A percentile compares a stretch with the other conserved stretches of the same genome.
These are phyloP conservation scores for Fusarium palustre DNA, from an alignment of 2,329 filamentous ascomycete genomes.

Conservation along the genomic window DNA sequence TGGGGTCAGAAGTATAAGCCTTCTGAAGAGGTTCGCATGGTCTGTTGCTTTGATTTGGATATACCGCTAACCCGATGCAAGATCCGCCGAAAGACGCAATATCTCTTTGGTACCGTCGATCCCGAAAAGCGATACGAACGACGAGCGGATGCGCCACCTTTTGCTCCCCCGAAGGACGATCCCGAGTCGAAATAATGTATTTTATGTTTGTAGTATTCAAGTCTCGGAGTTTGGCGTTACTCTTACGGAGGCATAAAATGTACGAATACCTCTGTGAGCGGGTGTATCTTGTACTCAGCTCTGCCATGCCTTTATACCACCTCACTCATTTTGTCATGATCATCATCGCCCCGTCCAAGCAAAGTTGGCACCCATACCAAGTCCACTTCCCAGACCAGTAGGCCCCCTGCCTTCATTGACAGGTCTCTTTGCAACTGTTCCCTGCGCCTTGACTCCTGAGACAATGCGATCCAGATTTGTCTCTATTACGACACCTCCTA, in stretches of 20 bases:
- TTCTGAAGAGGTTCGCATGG: slow-evolving; percentile 54
- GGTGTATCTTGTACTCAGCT: slow-evolving; percentile 36
- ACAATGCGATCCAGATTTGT: slow-evolving; percentile 91
- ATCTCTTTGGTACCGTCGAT: slow-evolving; percentile 56
- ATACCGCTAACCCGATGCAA: slow-evolving; percentile 36
- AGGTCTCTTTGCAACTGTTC: slow-evolving; percentile 80
- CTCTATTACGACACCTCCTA: slow-evolving; percentile 94
- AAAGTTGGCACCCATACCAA: slow-evolving; percentile 69
- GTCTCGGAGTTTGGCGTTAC: slow-evolving; percentile 49
- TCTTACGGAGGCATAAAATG: slow-evolving; percentile 38
- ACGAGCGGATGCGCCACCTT: slow-evolving; percentile 54
- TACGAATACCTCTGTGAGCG: slow-evolving; percentile 43
- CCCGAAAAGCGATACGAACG: slow-evolving; percentile 58
- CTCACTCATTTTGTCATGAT: slow-evolving; percentile 16
- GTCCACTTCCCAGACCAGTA: slow-evolving; percentile 60
- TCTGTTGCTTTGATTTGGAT: neutral
- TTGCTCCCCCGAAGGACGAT: slow-evolving; percentile 43
- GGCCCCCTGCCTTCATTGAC: slow-evolving; percentile 73
- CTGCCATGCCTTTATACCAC: slow-evolving; percentile 14
- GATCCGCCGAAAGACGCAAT: slow-evolving; percentile 54
- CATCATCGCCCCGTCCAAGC: slow-evolving; percentile 62
- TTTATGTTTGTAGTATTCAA: slow-evolving; percentile 45
- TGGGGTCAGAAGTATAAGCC: slow-evolving; percentile 58
- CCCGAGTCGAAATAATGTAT: slow-evolving; percentile 46
- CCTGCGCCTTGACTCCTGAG: slow-evolving; percentile 81